Base-by-base conservation (phyloP, 2,329 filamentous ascomycete species). In the Penicillium sp. region DNA sequence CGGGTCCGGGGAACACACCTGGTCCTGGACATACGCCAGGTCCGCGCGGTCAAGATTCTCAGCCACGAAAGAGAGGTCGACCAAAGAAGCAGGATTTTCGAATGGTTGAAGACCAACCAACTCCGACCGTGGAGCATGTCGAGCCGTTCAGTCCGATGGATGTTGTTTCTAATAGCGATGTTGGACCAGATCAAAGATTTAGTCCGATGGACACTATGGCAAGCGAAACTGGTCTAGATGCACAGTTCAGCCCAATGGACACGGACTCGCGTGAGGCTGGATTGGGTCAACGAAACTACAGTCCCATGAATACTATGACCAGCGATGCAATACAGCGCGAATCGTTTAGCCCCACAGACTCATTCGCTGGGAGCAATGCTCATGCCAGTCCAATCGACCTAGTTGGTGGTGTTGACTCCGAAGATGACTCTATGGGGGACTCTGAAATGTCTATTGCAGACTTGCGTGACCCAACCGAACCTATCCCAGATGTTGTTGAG, bases 21-120 rank as follows among this genome's bases (percentile, higher is more conserved):
- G 71, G 69, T 48, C 67, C 70, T 14, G 72, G 71, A 11, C 52
- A 64, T 34, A 63, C 62, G 2, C 67, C 67, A 11, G 65, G 64
- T 2, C 63, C 61, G 10, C 59, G 56, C 34, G 61, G 61, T 3
- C 58, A 60, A 27, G 69, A 62, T 55, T 63, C 58, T n/a, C 61
- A 65, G 40, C 75, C 73, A 54, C 63, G 67, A 55, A 69, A 67
- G 55, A 64, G 70, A 53, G 75, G 74, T 8, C 68, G 73, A 49
- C 73, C 73, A 39, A 69, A 71, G 54, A 62, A 16, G n/a, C 58
- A 54, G 31, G 61, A 59, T 27, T 57, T 63, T 14, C 44, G 54
- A 8, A 34, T 66, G 16, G 57, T 50, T 38, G 62, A 58, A 11
- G 61, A 66, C 42, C 55, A 55, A 38, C 46, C 56, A 43, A 59